Percentiles rank a stretch among this genome's conserved stretches.
Conservation (phyloP, 495 filamentous ascomycete species). For the Daldinia loculata region DNA sequence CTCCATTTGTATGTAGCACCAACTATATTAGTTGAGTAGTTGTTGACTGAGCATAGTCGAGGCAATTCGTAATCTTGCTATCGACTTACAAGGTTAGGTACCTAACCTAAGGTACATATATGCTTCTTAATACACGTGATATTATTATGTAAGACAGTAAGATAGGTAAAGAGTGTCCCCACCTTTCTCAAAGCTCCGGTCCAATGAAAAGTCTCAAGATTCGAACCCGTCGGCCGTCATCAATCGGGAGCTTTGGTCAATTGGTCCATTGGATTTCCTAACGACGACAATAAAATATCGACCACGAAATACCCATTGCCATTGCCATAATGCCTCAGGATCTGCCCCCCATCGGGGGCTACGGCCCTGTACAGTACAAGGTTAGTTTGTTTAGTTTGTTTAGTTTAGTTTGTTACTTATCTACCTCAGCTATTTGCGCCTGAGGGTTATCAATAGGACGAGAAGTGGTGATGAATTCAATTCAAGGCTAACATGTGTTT, state of each 20-base stretch:
- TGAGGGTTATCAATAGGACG: too few relatives aligned
- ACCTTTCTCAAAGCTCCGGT: not conserved
- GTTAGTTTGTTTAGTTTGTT: slow-evolving; percentile 55
- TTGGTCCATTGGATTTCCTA: not conserved
- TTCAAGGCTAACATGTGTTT: not conserved
- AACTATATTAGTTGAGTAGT: not conserved
- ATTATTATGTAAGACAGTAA: not conserved
- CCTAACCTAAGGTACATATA: too few relatives aligned
- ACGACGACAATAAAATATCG: not conserved
- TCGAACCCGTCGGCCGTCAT: not conserved
- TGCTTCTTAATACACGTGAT: not conserved
- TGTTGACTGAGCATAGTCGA: too few relatives aligned
- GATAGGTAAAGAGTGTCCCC: too few relatives aligned
- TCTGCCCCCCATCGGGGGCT: slow-evolving; percentile 94
- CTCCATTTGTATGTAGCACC: not conserved
- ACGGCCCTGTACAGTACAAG: slow-evolving; percentile 96
- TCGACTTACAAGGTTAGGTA: not conserved
- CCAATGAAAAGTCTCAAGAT: not conserved
- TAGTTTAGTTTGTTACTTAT: not conserved
- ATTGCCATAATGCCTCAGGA: slow-evolving; percentile 74
- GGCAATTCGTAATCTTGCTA: not conserved
- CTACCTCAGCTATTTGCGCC: not conserved
- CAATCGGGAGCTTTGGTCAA: slow-evolving; percentile 13
- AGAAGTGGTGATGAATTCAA: too few relatives aligned
- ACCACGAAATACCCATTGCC: not conserved